Conservation (phyloP, 2,329 filamentous ascomycete genomes). For the Penicillium hordei region DNA sequence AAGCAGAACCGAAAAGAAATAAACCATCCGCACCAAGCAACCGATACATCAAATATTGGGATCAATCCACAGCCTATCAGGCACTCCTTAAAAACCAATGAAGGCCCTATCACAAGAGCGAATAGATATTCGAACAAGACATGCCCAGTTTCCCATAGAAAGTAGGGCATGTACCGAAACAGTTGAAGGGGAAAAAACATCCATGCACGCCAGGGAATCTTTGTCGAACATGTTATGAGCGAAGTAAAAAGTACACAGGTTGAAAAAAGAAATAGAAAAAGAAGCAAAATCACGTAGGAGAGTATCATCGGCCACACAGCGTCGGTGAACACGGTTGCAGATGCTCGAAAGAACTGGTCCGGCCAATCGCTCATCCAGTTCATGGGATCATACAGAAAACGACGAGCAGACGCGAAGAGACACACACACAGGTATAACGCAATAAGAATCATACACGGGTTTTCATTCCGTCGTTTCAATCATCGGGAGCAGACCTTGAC, state of each 20-base stretch:
- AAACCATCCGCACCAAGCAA: background rate
- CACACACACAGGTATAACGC: slow-evolving; percentile 24
- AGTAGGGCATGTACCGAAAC: slow-evolving; percentile 4
- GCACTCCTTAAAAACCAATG: background rate
- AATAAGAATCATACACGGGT: slow-evolving; percentile 31
- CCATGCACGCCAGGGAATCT: slow-evolving; percentile 24
- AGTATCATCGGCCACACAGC: slow-evolving; percentile 35
- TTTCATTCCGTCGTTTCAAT: slow-evolving; percentile 27
- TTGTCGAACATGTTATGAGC: slow-evolving; percentile 24
- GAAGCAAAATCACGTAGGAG: slow-evolving; percentile 32
- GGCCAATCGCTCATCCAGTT: slow-evolving; percentile 40
- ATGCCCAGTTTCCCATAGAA: background rate
- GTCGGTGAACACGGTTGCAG: slow-evolving; percentile 36
- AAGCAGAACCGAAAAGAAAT: background rate
- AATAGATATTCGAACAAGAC: background rate
- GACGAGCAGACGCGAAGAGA: slow-evolving; percentile 24
- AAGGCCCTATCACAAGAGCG: background rate
- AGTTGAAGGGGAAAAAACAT: slow-evolving; percentile 7
- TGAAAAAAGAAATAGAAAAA: slow-evolving; percentile 17
- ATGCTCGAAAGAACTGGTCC: slow-evolving; percentile 34
- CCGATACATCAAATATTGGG: background rate
- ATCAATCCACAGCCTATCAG: background rate
- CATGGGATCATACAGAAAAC: slow-evolving; percentile 30
- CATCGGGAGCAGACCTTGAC: slow-evolving; percentile 76
- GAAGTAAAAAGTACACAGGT: slow-evolving; percentile 24